Conservation (phyloP, 345 rosid species). For the Anastatica hierochuntica region DNA sequence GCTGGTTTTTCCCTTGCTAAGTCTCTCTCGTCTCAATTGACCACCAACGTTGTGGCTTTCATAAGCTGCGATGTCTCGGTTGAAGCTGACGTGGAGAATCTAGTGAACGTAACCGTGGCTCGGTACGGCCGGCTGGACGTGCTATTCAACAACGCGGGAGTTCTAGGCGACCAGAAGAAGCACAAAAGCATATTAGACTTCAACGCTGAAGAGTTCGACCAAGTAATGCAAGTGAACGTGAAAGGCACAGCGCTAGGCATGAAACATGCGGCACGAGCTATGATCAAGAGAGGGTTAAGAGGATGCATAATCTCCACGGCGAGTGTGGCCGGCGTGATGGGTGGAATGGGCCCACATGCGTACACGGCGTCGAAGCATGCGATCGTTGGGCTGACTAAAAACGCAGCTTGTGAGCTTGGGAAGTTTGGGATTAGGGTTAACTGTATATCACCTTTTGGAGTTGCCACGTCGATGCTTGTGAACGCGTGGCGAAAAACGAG, state of each 20-base stretch:
- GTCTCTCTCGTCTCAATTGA: slow-evolving; percentile 27
- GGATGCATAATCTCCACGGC: slow-evolving; percentile 72
- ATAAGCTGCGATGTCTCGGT: slow-evolving; percentile 59
- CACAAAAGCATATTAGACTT: slow-evolving; percentile 64
- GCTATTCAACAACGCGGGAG: slow-evolving; percentile 75
- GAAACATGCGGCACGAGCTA: slow-evolving; percentile 75
- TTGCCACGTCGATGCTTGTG: slow-evolving; percentile 68
- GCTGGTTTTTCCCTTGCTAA: slow-evolving; percentile 40
- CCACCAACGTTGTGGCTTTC: slow-evolving; percentile 26
- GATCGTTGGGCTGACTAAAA: slow-evolving; percentile 69
- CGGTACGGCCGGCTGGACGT: slow-evolving; percentile 48
- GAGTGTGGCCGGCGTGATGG: slow-evolving; percentile 76
- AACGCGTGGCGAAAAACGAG: slow-evolving; percentile 47
- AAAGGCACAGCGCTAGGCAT: slow-evolving; percentile 57
- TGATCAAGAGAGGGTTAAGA: slow-evolving; percentile 38
- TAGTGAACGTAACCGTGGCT: slow-evolving; percentile 40
- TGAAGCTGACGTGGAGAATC: slow-evolving; percentile 54
- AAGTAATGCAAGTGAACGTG: slow-evolving; percentile 61
- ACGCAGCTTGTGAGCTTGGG: slow-evolving; percentile 72
- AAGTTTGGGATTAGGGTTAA: slow-evolving; percentile 65
- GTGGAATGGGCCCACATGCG: slow-evolving; percentile 82
- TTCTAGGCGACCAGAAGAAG: slow-evolving; percentile 56
- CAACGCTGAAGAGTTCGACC: slow-evolving; percentile 54
- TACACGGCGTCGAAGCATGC: slow-evolving; percentile 89
- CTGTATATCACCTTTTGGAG: slow-evolving; percentile 83